Evolutionary conservation across 306 rosid species (phyloP).

Genomic region (Glycine tomentella): DNA sequence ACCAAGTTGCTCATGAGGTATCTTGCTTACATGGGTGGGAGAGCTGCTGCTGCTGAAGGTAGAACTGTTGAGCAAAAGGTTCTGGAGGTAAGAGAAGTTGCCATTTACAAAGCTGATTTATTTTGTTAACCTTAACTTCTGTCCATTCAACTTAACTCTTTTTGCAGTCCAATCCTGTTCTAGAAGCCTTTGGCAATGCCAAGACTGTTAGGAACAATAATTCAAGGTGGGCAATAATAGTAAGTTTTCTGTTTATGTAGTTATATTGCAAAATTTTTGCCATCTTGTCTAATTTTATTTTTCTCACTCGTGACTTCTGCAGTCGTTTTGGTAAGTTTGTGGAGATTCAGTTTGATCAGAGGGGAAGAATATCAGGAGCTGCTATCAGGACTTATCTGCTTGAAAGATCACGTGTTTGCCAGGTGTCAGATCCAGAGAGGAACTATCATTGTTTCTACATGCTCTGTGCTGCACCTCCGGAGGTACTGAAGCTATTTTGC

Average conservation of each 20-base stretch:
- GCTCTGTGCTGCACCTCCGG: conserved; percentile 86
- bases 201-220: conserved; percentile 89
- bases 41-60: conserved; percentile 74
- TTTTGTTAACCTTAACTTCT: neutral
- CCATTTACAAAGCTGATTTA: conserved; percentile 23
- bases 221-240: conserved; percentile 68
- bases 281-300: conserved; percentile 20
- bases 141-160: neutral
- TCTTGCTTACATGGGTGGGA: conserved; percentile 97
- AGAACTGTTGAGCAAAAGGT: conserved; percentile 91
- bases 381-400: conserved; percentile 89
- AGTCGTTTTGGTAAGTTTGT: conserved; percentile 95
- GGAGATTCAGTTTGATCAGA: conserved; percentile 86
- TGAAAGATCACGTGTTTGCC: conserved; percentile 94
- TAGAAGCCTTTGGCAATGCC: conserved; percentile 94
- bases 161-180: conserved; percentile 88
- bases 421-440: conserved; percentile 87
- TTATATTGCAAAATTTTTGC: conserved; percentile 25
- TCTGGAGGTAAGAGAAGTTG: conserved; percentile 63
- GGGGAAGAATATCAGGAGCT: conserved; percentile 87
- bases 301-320: conserved; percentile 45
- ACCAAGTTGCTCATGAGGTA: conserved; percentile 87
- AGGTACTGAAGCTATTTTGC: conserved; percentile 58
- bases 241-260: conserved; percentile 28
- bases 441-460: conserved; percentile 95